Evolutionary conservation across 1,284 basidiomycete genomes (phyloP).

Genomic region (Dichomitus squalens): DNA sequence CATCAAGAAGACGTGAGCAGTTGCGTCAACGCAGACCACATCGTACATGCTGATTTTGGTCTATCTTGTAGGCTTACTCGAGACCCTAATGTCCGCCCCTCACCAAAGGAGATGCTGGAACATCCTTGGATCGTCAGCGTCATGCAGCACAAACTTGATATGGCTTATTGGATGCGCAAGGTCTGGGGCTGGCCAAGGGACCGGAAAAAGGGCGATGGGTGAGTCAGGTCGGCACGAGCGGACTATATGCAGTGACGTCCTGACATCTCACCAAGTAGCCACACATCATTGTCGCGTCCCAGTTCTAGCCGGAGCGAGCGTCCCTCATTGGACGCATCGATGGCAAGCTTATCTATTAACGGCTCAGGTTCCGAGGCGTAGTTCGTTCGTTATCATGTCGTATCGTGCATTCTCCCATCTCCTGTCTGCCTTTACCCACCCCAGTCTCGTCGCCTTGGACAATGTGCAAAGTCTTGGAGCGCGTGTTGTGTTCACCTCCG

Average conservation of each 20-base stretch:
- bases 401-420: neutral
- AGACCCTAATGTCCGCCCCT: conserved; percentile 61
- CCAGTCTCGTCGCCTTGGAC: conserved; percentile 10
- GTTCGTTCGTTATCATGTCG: neutral
- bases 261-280: neutral
- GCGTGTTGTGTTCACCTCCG: neutral
- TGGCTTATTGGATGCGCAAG: conserved; percentile 88
- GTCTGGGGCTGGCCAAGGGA: conserved; percentile 83
- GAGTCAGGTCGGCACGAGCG: neutral
- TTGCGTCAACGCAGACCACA: conserved; percentile 12
- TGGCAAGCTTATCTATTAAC: conserved; percentile 26
- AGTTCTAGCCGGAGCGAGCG: conserved; percentile 42
- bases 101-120: conserved; percentile 81
- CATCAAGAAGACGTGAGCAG: conserved; percentile 82
- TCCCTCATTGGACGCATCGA: conserved; percentile 29
- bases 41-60: neutral
- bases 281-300: conserved; percentile 39
- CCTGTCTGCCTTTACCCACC: neutral
- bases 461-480: conserved; percentile 11
- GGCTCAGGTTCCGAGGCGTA: conserved; percentile 12
- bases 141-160: conserved; percentile 84
- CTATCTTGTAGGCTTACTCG: conserved; percentile 34
- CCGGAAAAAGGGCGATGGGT: conserved; percentile 44
- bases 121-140: conserved; percentile 88
- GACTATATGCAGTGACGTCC: neutral